Percentiles rank a stretch among this genome's conserved stretches.
Conservation (phyloP, 2,329 filamentous ascomycete species). For the Fusarium tupiense region DNA sequence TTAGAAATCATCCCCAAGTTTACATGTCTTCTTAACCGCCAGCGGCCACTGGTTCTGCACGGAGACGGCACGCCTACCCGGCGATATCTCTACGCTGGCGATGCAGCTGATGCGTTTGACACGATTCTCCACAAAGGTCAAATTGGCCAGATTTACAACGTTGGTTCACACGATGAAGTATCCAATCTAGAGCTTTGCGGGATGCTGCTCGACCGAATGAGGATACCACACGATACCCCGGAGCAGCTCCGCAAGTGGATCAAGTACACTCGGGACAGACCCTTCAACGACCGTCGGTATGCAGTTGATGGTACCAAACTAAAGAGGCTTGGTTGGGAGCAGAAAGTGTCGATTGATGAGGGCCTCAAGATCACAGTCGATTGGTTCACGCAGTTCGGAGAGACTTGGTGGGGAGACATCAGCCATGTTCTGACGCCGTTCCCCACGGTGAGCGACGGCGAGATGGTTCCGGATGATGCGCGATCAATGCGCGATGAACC, state of each 20-base stretch:
- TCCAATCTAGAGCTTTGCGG: constrained; percentile 77
- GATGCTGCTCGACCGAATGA: constrained; percentile 71
- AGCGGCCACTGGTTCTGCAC: constrained; percentile 75
- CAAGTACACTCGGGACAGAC: constrained; percentile 79
- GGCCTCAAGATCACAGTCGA: constrained; percentile 72
- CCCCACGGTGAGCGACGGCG: constrained; percentile 67
- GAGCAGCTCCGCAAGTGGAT: constrained; percentile 71
- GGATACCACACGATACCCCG: constrained; percentile 59
- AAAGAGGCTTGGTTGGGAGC: constrained; percentile 73
- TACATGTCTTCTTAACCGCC: constrained; percentile 74
- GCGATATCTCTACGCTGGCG: constrained; percentile 80
- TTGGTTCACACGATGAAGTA: constrained; percentile 80
- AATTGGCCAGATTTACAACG: constrained; percentile 83
- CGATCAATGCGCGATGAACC: constrained; percentile 49
- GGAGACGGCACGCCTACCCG: constrained; percentile 80
- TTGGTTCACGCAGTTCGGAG: constrained; percentile 75
- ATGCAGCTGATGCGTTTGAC: constrained; percentile 84
- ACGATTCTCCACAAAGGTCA: constrained; percentile 82
- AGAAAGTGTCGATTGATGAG: constrained; percentile 70
- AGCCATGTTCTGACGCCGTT: constrained; percentile 74
- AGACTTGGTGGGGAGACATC: constrained; percentile 78
- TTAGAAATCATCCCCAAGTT: constrained; percentile 87
- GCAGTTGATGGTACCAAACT: constrained; percentile 77
- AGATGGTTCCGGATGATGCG: constrained; percentile 62
- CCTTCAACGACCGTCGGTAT: constrained; percentile 81